These are phyloP conservation scores for Chenopodium formosanum DNA, from an alignment of 148 eudicot genomes.

Conservation along the genomic window DNA sequence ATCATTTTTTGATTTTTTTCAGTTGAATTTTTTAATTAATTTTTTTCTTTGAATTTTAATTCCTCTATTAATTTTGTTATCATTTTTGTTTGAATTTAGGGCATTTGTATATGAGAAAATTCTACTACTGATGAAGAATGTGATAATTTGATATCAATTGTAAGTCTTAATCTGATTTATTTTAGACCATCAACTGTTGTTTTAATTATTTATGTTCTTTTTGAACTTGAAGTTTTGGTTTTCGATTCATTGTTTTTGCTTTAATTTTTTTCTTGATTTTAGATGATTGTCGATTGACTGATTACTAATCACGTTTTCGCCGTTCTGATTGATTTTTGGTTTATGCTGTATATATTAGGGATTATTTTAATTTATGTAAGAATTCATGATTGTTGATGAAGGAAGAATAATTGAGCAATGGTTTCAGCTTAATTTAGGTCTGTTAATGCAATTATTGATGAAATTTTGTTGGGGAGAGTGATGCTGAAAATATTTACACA, in stretches of 20 bases:
- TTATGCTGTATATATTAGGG: neutral
- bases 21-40: no score
- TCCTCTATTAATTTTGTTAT: no score
- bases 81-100: no score
- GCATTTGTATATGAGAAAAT: no score
- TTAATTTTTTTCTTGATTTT: neutral
- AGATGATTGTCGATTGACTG: neutral
- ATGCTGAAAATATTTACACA: neutral
- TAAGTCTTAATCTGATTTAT: no score
- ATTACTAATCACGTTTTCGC: neutral
- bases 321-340: neutral
- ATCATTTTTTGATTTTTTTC: no score
- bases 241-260: neutral
- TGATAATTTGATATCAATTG: no score
- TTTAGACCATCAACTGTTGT: no score
- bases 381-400: neutral
- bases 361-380: neutral
- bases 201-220: no score
- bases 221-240: neutral
- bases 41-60: no score
- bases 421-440: neutral
- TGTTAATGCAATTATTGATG: neutral
- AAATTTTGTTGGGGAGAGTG: neutral
- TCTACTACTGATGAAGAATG: no score
- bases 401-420: neutral